phyloP scores from a whole-genome alignment of 768 basidiomycete genomes.

The Russula emetica region DNA sequence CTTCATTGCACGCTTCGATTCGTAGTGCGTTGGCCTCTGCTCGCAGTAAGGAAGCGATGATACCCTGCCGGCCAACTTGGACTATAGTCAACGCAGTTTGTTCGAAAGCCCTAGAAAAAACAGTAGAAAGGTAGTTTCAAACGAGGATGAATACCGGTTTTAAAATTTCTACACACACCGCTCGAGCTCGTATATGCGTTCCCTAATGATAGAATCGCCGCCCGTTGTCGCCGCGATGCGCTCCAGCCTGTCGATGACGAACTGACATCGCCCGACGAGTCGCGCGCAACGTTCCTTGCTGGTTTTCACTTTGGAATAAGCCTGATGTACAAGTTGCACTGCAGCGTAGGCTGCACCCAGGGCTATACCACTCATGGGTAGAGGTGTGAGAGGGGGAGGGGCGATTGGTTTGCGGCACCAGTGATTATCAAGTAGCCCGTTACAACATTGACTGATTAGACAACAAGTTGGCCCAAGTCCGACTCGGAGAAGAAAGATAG shows the following conservation, averaged over 20 bases:
- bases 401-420: background rate
- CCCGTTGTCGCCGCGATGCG: conserved; percentile 14
- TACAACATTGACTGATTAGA: background rate
- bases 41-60: conserved; percentile 22
- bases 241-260: conserved; percentile 23
- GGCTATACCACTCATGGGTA: conserved; percentile 20
- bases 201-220: conserved; percentile 10
- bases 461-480: too few species aligned
- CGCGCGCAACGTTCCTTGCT: conserved; percentile 27
- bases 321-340: conserved; percentile 27
- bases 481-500: background rate
- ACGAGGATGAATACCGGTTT: too few species aligned
- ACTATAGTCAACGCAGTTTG: conserved; percentile 18
- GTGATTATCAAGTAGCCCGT: background rate
- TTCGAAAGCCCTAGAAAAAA: conserved; percentile 26
- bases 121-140: too few species aligned
- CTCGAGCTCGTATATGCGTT: conserved; percentile 23
- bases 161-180: background rate
- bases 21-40: conserved; percentile 21
- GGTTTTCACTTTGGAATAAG: conserved; percentile 25
- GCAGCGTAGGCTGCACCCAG: conserved; percentile 25
- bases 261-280: conserved; percentile 27
- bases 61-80: conserved; percentile 25
- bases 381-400: background rate
- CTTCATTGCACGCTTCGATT: conserved; percentile 26